phyloP scores from a whole-genome alignment of 805 yeast genomes.

The Zygosaccharomyces pseudorouxii region DNA sequence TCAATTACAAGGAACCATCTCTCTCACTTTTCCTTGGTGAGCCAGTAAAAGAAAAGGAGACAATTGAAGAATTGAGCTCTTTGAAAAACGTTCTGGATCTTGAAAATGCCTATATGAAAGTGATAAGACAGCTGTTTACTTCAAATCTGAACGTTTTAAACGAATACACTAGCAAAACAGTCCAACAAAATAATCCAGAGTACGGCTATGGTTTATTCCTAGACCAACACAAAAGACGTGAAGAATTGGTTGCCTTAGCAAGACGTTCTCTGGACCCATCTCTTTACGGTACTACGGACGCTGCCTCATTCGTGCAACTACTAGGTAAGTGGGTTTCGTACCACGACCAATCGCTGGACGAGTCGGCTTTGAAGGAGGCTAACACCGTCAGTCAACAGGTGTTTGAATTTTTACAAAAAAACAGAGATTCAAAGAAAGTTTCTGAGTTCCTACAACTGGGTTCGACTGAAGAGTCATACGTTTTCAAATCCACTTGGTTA shows the following conservation, averaged over 20 bases:
- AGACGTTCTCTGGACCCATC: conserved; percentile 42
- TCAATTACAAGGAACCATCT: conserved; percentile 49
- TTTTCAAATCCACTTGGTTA: conserved; percentile 63
- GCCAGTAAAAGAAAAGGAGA: conserved; percentile 8
- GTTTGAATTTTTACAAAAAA: conserved; percentile 38
- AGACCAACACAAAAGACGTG: conserved; percentile 49
- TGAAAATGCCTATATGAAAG: conserved; percentile 73
- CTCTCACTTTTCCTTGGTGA: conserved; percentile 61
- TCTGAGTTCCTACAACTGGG: conserved; percentile 39
- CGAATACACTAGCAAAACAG: conserved; percentile 43
- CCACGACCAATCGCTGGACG: conserved; percentile 38
- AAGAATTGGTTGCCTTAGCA: conserved; percentile 43
- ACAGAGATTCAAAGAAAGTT: conserved; percentile 40
- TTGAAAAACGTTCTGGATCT: conserved; percentile 46
- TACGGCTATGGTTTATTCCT: conserved; percentile 79
- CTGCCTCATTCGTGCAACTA: conserved; percentile 47
- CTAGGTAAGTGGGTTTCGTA: conserved; percentile 69
- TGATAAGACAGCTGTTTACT: conserved; percentile 61
- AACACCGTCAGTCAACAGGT: conserved; percentile 34
- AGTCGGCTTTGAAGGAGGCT: conserved; percentile 27
- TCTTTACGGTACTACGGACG: conserved; percentile 41
- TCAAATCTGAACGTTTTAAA: conserved; percentile 56
- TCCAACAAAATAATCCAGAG: conserved; percentile 65
- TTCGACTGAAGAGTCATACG: conserved; percentile 43
- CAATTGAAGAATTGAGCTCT: conserved; percentile 14